Base-by-base conservation (phyloP, 805 yeast genomes). In the Candida sonorensis region DNA sequence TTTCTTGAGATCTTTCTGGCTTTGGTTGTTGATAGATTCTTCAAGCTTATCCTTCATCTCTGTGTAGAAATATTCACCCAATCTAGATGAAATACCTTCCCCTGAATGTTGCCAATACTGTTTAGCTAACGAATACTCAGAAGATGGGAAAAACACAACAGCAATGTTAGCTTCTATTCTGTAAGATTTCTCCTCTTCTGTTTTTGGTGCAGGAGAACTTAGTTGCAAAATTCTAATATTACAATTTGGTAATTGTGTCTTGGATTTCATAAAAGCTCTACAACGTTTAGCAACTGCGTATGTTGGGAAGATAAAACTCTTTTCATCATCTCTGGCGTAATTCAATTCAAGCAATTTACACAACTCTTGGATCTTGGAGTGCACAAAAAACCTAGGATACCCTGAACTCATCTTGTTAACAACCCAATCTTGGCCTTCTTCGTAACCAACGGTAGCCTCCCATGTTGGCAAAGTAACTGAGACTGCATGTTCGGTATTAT, bases 91-190 rank as follows among this genome's bases (percentile, higher is more conserved):
- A 17, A 92, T 73, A n/a, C 96, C 95, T 57, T 90, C 97, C 17
- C 99, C 99, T 0, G 95, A 66, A 50, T 88, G 96, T 55, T 90
- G 97, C 98, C 98, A 92, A 60, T 85, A 92, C 46, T 76, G 76
- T 52, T 85, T 87, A 24, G 92, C 88, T 4, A 82, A 55, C 1
- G 73, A 55, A 40, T 66, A 76, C 37, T 69, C 76, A 3, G 65
- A 62, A 2, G 64, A 55, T 2, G 84, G 84, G 48, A 81, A 83
- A 40, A 92, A 78, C n/a, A 87, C 85, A 14, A 76, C 81, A 0
- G 88, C 81, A 34, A 90, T 72, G 25, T 72, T 72, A 10, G 87
- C 74, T 45, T 79, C 88, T 17, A 76, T 62, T 37, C 75, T 67
- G 39, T 67, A 68, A 2, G 76, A 67, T 34, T 61, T 68, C 41